Base-by-base conservation (phyloP, 495 filamentous ascomycete genomes). In the Penicillium dipodomyicola region DNA sequence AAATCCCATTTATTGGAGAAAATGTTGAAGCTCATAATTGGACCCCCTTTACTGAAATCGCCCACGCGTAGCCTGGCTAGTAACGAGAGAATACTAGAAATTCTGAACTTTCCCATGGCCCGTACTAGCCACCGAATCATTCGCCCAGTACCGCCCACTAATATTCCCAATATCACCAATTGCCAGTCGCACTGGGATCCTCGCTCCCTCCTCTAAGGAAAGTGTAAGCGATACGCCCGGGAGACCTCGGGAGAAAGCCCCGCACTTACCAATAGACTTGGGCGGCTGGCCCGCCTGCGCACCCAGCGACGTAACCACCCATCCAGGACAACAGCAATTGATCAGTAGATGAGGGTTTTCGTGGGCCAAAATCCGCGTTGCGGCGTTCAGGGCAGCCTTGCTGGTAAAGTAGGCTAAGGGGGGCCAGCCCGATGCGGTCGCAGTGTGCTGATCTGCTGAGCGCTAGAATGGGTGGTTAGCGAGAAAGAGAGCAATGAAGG, bases 311-410 rank as follows among this genome's bases (percentile, higher is more conserved):
- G 63, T 67, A 7, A 54, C 37, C 12, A 71, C 59, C 67, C 71
- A 73, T n/a, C 69, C 70, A 27, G 67, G 69, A 63, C 69, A 73
- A 43, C 71, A 70, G n/a, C 55, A 53, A 49, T 72, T 70, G 29
- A 70, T 58, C 4, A 55, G 43, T 27, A 72, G 17, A 27, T 53
- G 22, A 3, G 59, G 55, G 30, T 65, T 62, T 4, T 72, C 51
- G 12, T 64, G 58, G 11, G 65, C 67, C 15, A 70, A 49, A 37
- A 65, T 50, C 15, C 47, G 55, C 2, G 69, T 72, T 45, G 60
- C 52, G 32, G 61, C 49, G 45, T 73, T 72, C 25, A 69, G 49
- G 25, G 57, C 58, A 12, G 66, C 68, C 59, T 72, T 72, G 58
- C 65, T 71, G 35, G 69, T 56, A 44, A 39, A 49, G 57, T 73